Conservation (phyloP, 176 grass and related monocot species). For the Bothriochloa decipiens region DNA sequence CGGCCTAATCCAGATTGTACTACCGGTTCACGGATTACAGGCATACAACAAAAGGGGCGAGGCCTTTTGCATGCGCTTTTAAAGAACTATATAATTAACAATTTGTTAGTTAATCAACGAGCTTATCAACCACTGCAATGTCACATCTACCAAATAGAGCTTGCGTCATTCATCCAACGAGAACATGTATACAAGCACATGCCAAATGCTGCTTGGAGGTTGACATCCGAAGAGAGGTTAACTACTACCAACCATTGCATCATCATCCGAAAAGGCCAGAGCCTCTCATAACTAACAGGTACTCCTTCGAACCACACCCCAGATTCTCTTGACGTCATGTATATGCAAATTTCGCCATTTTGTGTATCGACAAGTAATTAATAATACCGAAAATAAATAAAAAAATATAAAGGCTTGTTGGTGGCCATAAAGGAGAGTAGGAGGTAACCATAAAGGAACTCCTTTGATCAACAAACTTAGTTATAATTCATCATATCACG, state of each 20-base stretch:
- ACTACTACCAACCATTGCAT: slow-evolving; percentile 19
- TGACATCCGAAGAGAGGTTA: slow-evolving; percentile 22
- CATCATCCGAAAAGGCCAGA: slow-evolving; percentile 17
- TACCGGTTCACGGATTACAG: slow-evolving; percentile 27
- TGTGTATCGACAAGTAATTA: not conserved
- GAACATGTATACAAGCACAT: slow-evolving; percentile 33
- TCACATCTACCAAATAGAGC: slow-evolving; percentile 37
- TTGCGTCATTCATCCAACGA: slow-evolving; percentile 10
- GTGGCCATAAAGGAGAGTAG: not conserved
- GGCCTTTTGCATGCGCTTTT: slow-evolving; percentile 33
- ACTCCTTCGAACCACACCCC: no score
- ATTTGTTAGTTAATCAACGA: slow-evolving; percentile 11
- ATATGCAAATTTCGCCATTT: not conserved
- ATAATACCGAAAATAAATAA: not conserved
- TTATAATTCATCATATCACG: slow-evolving; percentile 28
- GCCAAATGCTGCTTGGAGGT: slow-evolving; percentile 29
- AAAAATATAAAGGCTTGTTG: not conserved
- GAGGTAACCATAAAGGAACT: not conserved
- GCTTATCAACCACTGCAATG: slow-evolving; percentile 19
- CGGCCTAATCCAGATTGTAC: slow-evolving; percentile 37
- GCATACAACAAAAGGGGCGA: slow-evolving; percentile 29
- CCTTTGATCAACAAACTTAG: slow-evolving; percentile 32
- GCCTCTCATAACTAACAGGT: not conserved
- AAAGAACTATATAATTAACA: not conserved
- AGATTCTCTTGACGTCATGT: no score